Conservation (phyloP, 2,329 filamentous ascomycete species). For the Paracoccidioides brasiliensis region DNA sequence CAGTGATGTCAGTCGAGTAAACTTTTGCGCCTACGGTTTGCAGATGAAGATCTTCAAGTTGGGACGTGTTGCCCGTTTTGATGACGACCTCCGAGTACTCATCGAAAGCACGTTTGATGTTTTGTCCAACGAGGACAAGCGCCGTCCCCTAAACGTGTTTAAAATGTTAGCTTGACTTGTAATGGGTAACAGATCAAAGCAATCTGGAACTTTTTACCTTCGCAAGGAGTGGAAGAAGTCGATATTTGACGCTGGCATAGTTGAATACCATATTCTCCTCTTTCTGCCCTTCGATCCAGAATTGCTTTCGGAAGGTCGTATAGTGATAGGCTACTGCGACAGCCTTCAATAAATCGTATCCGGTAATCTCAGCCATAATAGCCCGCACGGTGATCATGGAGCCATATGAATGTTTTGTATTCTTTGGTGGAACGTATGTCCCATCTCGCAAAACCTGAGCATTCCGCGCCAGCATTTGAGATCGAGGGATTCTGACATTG, state of each 20-base stretch:
- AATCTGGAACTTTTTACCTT: conserved; percentile 5
- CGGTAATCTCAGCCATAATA: conserved; percentile 17
- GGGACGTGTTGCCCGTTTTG: conserved; percentile 12
- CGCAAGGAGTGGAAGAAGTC: conserved; percentile 14
- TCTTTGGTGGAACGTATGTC: conserved; percentile 17
- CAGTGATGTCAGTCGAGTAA: conserved; percentile 13
- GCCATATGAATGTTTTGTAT: conserved; percentile 22
- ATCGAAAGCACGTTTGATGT: conserved; percentile 13
- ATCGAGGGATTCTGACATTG: conserved; percentile 21
- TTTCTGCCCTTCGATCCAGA: conserved; percentile 4
- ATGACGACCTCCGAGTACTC: conserved; percentile 12
- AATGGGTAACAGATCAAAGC: background rate
- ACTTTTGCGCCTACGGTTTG: conserved; percentile 15
- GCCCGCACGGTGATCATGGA: conserved; percentile 23
- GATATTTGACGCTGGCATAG: conserved; percentile 14
- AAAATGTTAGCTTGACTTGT: background rate
- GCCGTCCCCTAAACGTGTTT: conserved; percentile 7
- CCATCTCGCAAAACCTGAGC: conserved; percentile 20
- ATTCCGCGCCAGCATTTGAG: conserved; percentile 20
- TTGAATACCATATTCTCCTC: conserved; percentile 14
- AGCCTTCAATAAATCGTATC: conserved; percentile 20
- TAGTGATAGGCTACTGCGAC: conserved; percentile 25
- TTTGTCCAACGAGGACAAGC: conserved; percentile 13
- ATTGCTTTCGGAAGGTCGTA: conserved; percentile 12
- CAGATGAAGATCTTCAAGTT: conserved; percentile 15